Percentiles rank a stretch among this genome's conserved stretches.
Evolutionary conservation across 768 basidiomycete genomes (phyloP).

Genomic region (Mycena leptocephala): DNA sequence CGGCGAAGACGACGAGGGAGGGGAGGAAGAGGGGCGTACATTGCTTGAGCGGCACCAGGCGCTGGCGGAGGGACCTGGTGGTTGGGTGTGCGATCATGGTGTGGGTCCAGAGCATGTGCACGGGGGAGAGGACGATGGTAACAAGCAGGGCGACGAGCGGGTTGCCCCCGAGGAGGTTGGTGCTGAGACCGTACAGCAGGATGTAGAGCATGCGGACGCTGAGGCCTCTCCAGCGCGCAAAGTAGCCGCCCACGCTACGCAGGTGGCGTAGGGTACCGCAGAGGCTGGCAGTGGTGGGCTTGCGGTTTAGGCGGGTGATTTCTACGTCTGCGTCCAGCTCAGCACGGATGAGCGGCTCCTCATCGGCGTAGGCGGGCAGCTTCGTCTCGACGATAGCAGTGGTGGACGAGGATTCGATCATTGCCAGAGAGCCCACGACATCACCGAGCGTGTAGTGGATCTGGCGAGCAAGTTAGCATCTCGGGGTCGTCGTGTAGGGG

Average conservation of each 20-base stretch:
- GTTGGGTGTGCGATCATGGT: background rate
- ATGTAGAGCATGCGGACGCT: slow-evolving; percentile 10
- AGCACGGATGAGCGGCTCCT: background rate
- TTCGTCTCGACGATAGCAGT: slow-evolving; percentile 8
- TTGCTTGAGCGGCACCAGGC: background rate
- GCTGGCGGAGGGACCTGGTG: background rate
- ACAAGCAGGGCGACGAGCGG: background rate
- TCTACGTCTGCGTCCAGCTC: background rate
- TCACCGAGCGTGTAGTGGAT: no score
- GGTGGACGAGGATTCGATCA: no score
- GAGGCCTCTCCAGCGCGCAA: slow-evolving; percentile 11
- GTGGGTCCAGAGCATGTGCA: slow-evolving; percentile 19
- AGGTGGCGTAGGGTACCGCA: background rate
- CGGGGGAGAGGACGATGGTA: background rate
- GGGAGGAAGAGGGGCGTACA: background rate
- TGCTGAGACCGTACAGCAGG: background rate
- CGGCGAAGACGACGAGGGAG: background rate
- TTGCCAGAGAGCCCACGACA: no score
- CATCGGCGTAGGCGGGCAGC: slow-evolving; percentile 14
- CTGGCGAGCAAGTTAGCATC: background rate
- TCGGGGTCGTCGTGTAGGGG: background rate
- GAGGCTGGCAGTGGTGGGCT: slow-evolving; percentile 15
- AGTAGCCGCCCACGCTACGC: slow-evolving; percentile 17
- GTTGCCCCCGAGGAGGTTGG: background rate
- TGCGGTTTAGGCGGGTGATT: background rate